Evolutionary conservation across 2,329 filamentous ascomycete genomes (phyloP).

Genomic region (Phialemoniopsis sp.): DNA sequence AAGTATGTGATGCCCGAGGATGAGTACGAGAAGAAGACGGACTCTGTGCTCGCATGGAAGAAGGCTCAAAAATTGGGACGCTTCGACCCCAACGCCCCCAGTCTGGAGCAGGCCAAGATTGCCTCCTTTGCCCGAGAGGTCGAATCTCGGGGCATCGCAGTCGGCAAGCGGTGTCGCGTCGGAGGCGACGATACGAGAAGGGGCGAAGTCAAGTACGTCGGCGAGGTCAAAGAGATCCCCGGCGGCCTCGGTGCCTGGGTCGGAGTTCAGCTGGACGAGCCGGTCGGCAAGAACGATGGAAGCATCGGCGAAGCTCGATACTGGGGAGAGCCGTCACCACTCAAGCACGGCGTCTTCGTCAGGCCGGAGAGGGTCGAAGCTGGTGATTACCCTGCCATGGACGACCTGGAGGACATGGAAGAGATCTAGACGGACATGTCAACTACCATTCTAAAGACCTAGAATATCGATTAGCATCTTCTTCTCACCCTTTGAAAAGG

Average conservation of each 20-base stretch:
- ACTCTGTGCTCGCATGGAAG: conserved; percentile 94
- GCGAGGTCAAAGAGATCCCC: conserved; percentile 70
- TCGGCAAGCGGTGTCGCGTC: conserved; percentile 61
- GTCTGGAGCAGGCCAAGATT: conserved; percentile 68
- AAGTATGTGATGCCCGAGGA: conserved; percentile 87
- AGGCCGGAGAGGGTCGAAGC: conserved; percentile 73
- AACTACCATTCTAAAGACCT: too few species aligned
- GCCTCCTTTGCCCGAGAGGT: conserved; percentile 68
- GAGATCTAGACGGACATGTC: conserved; percentile 49
- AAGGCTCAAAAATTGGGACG: conserved; percentile 91
- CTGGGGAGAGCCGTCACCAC: conserved; percentile 59
- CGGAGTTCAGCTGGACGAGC: conserved; percentile 72
- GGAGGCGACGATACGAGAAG: conserved; percentile 65
- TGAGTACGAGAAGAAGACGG: conserved; percentile 80
- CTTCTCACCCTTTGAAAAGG: too few species aligned
- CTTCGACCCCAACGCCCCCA: conserved; percentile 82
- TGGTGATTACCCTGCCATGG: conserved; percentile 66
- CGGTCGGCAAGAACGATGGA: conserved; percentile 77
- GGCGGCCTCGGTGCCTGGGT: conserved; percentile 64
- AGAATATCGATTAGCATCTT: too few species aligned
- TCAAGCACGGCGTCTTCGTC: conserved; percentile 76
- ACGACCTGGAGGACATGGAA: conserved; percentile 75
- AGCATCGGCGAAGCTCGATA: conserved; percentile 61
- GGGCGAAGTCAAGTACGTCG: conserved; percentile 68
- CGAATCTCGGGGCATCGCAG: conserved; percentile 59